Conservation (phyloP, 805 yeast species). For the Pachysolen tannophilus region DNA sequence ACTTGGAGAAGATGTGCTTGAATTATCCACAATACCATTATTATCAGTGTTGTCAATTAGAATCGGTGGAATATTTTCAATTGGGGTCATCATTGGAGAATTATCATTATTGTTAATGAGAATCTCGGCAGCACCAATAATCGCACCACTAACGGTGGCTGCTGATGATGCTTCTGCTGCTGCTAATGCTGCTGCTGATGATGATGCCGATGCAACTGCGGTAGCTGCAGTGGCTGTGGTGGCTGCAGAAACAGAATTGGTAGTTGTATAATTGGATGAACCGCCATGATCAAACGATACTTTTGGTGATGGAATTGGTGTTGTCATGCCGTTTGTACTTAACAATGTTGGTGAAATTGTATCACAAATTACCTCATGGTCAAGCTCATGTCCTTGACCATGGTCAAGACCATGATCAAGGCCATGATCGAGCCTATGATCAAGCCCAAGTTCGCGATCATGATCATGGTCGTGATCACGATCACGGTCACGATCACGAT, state of each 20-base stretch:
- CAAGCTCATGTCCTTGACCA: slow-evolving; percentile 3
- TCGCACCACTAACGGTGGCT: too few relatives aligned
- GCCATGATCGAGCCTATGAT: background rate
- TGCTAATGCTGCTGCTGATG: background rate
- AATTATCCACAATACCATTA: too few relatives aligned
- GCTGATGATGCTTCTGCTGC: background rate
- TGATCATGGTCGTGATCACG: slow-evolving; percentile 2
- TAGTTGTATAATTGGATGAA: slow-evolving; percentile 1
- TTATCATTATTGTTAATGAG: slow-evolving; percentile 6
- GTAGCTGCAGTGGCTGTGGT: background rate
- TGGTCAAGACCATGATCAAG: slow-evolving; percentile 4
- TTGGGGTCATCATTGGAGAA: background rate
- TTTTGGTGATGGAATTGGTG: slow-evolving; percentile 7
- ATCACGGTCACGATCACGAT: background rate
- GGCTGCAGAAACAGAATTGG: background rate
- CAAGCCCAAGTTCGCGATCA: slow-evolving; percentile 6
- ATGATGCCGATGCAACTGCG: slow-evolving; percentile 1
- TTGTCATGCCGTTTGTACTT: slow-evolving; percentile 1
- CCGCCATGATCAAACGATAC: slow-evolving; percentile 3
- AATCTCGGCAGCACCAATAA: too few relatives aligned
- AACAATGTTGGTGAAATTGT: background rate
- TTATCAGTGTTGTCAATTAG: too few relatives aligned
- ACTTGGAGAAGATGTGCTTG: too few relatives aligned
- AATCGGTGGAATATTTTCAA: background rate
- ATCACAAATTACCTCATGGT: background rate